Base-by-base conservation (phyloP, 2,329 filamentous ascomycete genomes). In the Talaromyces sp. region DNA sequence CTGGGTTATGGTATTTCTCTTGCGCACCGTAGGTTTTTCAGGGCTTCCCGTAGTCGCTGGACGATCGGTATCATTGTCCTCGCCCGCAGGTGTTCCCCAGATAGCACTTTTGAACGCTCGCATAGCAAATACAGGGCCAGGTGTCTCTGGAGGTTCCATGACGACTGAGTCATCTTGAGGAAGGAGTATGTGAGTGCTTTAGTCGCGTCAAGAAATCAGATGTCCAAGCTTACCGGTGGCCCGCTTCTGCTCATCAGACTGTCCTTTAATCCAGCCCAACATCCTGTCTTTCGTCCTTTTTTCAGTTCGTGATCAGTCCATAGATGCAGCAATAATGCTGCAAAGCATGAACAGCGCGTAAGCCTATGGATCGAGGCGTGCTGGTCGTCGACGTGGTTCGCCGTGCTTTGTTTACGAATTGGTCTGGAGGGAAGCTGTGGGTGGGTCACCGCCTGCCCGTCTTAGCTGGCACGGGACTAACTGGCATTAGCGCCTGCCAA, bases 71-170 rank as follows among this genome's bases (percentile, higher is more conserved):
- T 56, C 58, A 38, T 47, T 59, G 10, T 84, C 80, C 47, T 82
- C 79, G 11, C 82, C 82, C 25, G 83, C 83, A 15, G 87, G 87
- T 0, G 87, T 89, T 29, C 87, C 87, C 76, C 88, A 89, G 64
- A 90, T 76, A 51, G 86, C 85, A 67, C 87, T 86, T 71, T 86
- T 88, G 76, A 89, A 88, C 17, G 88, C 88, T 71, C 88, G 87
- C 64, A 88, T 84, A 19, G 87, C 87, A 73, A 90, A 90, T 25
- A 89, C 81, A 56, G 87, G 87, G 56, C 87, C 88, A 8, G 88
- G 88, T 1, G 88, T 89, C 69, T 88, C 86, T 59, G 86, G 87
- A 6, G 84, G 79, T 49, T 88, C 86, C 66, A 83, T 72, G 66
- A 75, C 84, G 83, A 75, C 87, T 83, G 79, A 89, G 68, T 74